Base-by-base conservation (phyloP, 441 rosid species). In the Populus trichocarpa region DNA sequence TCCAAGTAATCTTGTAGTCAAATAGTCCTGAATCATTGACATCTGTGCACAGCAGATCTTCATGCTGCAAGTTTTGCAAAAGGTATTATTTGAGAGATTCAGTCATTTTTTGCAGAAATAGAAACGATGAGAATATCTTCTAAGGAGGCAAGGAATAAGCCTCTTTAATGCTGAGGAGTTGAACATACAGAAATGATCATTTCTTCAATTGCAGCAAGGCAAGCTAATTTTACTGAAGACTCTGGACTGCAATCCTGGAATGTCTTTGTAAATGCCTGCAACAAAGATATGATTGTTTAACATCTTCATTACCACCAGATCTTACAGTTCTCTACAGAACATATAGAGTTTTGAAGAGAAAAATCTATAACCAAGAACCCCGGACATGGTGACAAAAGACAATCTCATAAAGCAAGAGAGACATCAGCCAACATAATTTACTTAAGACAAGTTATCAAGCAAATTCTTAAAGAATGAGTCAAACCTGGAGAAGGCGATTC, bases 221-320 rank as follows among this genome's bases (percentile, higher is more conserved):
- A 96, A 42, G 94, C 90, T 77, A 92, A 69, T 69, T 87, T 93
- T 67, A 91, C 83, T 22, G 86, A 46, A 82, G 98, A 92, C 73
- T 84, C 92, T 59, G 93, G 92, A 79, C 83, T 85, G 83, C 97
- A 93, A 72, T 79, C 82, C 80, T 75, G 87, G 83, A 92, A 95
- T 78, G 95, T 81, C 77, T 26, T 69, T n/a, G 96, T 92, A 86
- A 97, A 97, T 71, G 97, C 98, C 99, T 97, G 94, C 78, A 85
- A 79, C 64, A 23, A 67, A 68, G 67, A 71, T 35, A 36, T 72
- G 36, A 77, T 74, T 26, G 26, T 66, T 68, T 75, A 79, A 11
- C 38, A 77, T 68, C 53, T 65, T 77, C 16, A 71, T 63, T 33
- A 79, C 72, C 46, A 11, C 14, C 36, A 68, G 67, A 57, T 42